Conservation (phyloP, 2,329 filamentous ascomycete species). For the Diplodia seriata region DNA sequence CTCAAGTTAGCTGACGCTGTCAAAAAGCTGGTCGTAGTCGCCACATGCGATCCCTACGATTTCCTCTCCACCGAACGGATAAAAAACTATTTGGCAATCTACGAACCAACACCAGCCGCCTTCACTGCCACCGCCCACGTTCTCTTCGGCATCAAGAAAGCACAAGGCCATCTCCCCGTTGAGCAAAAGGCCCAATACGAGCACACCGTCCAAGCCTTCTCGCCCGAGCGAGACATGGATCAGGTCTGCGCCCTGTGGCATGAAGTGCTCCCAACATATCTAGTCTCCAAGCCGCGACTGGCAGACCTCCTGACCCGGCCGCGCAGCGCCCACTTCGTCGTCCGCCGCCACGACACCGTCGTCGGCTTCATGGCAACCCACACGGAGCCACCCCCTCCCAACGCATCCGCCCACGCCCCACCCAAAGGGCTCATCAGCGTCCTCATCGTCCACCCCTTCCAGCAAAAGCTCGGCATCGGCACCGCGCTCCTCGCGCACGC, state of each 20-base stretch:
- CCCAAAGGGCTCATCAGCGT: constrained; percentile 12
- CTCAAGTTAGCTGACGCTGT: not conserved
- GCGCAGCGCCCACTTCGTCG: not conserved
- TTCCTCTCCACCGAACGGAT: constrained; percentile 4
- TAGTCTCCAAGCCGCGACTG: constrained; percentile 1
- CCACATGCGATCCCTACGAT: constrained; percentile 32
- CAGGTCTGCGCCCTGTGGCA: constrained; percentile 12
- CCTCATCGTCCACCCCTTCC: not conserved
- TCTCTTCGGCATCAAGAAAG: not conserved
- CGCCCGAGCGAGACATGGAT: not conserved
- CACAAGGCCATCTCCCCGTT: constrained; percentile 8
- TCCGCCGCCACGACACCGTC: not conserved
- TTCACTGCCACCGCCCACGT: constrained; percentile 16
- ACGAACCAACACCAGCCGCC: constrained; percentile 24
- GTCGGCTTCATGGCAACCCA: constrained; percentile 18
- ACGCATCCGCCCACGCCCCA: not conserved
- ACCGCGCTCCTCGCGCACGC: constrained; percentile 15
- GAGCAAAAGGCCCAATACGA: not conserved
- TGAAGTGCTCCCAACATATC: constrained; percentile 1
- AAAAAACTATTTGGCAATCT: constrained; percentile 19
- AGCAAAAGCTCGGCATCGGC: not conserved
- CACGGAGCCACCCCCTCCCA: not conserved
- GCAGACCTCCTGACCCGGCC: not conserved
- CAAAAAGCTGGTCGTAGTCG: constrained; percentile 9
- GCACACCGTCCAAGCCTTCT: not conserved